Conservation (phyloP, 2,329 filamentous ascomycete genomes). For the Cordyceps pruinosa region DNA sequence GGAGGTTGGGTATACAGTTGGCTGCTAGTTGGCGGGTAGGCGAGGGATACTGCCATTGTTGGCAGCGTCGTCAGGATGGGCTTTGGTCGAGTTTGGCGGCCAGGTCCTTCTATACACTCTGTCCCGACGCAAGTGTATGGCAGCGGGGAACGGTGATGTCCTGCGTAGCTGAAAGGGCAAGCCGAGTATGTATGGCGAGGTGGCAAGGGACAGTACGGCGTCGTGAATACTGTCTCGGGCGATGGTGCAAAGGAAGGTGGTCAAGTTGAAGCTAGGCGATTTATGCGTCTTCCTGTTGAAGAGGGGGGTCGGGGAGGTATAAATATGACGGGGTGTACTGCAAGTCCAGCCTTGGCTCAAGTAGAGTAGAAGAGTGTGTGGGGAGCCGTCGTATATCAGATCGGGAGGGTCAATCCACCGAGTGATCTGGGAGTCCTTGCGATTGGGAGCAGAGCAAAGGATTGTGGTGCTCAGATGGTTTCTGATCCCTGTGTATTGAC, state of each 20-base stretch:
- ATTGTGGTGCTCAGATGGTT: background rate
- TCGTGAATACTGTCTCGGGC: background rate
- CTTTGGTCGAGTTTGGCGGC: background rate
- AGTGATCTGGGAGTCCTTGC: constrained; percentile 4
- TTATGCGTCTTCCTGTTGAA: constrained; percentile 11
- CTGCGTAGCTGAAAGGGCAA: background rate
- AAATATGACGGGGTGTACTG: constrained; percentile 6
- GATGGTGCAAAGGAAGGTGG: background rate
- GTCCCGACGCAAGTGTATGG: background rate
- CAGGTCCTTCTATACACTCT: background rate
- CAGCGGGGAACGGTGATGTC: background rate
- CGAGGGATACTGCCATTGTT: constrained; percentile 21
- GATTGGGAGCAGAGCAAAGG: background rate
- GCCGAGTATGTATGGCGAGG: background rate
- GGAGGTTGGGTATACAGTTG: constrained; percentile 37
- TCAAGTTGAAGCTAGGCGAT: background rate
- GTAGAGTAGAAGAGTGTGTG: background rate
- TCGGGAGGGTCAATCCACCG: constrained; percentile 10
- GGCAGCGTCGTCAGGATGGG: constrained; percentile 1
- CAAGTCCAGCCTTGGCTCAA: background rate
- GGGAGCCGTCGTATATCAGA: constrained; percentile 4
- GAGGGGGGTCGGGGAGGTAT: constrained; percentile 18
- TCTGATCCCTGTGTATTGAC: background rate
- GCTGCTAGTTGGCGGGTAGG: constrained; percentile 35
- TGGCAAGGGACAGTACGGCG: background rate